Evolutionary conservation across 306 rosid genomes (phyloP).

Genomic region (Albizia julibrissin): DNA sequence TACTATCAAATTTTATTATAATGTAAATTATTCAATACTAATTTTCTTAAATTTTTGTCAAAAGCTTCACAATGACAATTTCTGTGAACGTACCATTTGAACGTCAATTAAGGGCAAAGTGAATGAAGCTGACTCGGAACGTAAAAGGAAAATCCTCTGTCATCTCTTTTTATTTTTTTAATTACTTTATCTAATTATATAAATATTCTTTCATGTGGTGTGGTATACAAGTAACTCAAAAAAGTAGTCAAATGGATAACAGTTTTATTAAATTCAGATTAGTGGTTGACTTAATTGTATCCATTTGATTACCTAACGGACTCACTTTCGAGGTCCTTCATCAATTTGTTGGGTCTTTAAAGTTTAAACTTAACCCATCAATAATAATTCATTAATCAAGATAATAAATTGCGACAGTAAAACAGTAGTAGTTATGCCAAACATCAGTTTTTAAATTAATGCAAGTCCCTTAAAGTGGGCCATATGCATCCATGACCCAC

Average conservation of each 20-base stretch:
- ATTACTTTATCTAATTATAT: not conserved
- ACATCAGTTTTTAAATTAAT: not conserved
- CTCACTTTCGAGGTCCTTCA: not conserved
- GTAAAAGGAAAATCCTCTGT: not conserved
- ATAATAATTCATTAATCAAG: not conserved
- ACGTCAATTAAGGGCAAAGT: slow-evolving; percentile 11
- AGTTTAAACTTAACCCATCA: slow-evolving; percentile 1
- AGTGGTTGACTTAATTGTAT: slow-evolving; percentile 17
- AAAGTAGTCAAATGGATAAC: slow-evolving; percentile 16
- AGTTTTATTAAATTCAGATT: not conserved
- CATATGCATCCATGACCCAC: not conserved
- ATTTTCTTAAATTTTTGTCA: too few species aligned
- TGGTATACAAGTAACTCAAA: slow-evolving; percentile 12
- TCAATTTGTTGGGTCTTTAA: not conserved
- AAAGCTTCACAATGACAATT: not conserved
- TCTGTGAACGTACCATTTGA: not conserved
- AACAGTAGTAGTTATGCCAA: not conserved
- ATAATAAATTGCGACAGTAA: not conserved
- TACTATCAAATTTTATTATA: too few species aligned
- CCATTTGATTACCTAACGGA: slow-evolving; percentile 12
- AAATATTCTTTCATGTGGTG: not conserved
- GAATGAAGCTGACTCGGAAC: not conserved
- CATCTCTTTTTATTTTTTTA: not conserved
- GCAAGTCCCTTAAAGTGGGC: not conserved
- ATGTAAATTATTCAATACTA: not conserved